These are phyloP conservation scores for Crataegus laevigata DNA, from an alignment of 306 rosid genomes.

Conservation along the genomic window DNA sequence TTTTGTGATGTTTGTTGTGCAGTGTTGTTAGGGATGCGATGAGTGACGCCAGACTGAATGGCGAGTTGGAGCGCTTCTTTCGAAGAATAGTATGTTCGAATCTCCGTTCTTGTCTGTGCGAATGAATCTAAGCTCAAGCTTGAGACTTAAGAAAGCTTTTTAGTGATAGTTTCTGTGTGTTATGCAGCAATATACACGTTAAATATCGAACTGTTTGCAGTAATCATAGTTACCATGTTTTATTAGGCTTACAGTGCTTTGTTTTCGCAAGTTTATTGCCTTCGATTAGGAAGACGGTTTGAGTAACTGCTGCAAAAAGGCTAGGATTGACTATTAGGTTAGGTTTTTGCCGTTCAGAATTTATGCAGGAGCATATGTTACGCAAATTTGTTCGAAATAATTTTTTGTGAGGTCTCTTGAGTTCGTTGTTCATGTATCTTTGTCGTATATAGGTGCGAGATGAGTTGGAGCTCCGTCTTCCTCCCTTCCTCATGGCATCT, in stretches of 20 bases:
- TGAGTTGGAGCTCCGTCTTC: conserved; percentile 28
- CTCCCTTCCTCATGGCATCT: conserved; percentile 1
- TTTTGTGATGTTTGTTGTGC: conserved; percentile 22
- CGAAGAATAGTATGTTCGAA: conserved; percentile 31
- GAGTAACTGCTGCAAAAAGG: neutral
- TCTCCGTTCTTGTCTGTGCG: neutral
- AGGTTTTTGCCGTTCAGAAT: neutral
- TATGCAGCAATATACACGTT: neutral
- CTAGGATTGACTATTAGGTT: neutral
- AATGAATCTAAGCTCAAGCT: neutral
- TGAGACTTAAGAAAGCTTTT: neutral
- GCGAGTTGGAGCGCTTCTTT: conserved; percentile 28
- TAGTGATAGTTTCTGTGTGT: neutral
- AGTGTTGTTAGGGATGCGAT: conserved; percentile 30
- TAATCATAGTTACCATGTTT: neutral
- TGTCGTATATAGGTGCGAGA: conserved; percentile 39
- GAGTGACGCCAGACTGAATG: neutral
- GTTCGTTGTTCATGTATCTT: neutral
- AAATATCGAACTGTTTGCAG: neutral
- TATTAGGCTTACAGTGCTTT: neutral
- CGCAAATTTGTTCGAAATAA: neutral
- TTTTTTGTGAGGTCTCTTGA: neutral
- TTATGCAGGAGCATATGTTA: neutral
- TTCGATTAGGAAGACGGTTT: neutral
- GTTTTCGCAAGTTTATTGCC: neutral